Evolutionary conservation across 805 yeast species (phyloP).

Genomic region (Grigorovia humatica): DNA sequence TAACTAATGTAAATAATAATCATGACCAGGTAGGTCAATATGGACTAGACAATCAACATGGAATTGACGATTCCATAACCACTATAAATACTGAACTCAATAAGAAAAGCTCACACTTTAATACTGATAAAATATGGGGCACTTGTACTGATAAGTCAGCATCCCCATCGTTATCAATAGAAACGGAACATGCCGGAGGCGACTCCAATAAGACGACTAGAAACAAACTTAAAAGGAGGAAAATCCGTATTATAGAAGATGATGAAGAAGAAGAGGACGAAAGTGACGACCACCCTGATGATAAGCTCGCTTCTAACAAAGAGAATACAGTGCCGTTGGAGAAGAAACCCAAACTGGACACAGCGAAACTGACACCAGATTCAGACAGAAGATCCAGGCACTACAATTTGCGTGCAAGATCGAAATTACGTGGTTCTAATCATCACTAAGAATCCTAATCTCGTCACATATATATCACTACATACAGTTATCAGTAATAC

Average conservation of each 20-base stretch:
- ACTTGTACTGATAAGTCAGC: not conserved
- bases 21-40: not conserved
- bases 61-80: not conserved
- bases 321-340: slow-evolving; percentile 19
- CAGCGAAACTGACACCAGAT: slow-evolving; percentile 15
- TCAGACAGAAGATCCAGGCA: slow-evolving; percentile 24
- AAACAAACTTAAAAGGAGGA: slow-evolving; percentile 4
- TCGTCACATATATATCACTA: not conserved
- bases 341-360: slow-evolving; percentile 23
- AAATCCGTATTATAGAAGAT: not conserved
- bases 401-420: slow-evolving; percentile 26
- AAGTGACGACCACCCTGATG: not conserved
- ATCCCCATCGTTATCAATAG: slow-evolving; percentile 1
- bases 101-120: not conserved
- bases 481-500: not conserved
- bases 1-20: not conserved
- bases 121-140: not conserved
- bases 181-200: too few species aligned
- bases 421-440: slow-evolving; percentile 17
- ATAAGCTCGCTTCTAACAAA: not conserved
- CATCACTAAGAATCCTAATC: not conserved
- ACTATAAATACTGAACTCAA: not conserved
- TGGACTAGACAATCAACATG: not conserved
- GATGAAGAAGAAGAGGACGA: not conserved
- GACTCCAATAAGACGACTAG: not conserved